Base-by-base conservation (phyloP, 345 rosid genomes). In the Rhodamnia argentea region DNA sequence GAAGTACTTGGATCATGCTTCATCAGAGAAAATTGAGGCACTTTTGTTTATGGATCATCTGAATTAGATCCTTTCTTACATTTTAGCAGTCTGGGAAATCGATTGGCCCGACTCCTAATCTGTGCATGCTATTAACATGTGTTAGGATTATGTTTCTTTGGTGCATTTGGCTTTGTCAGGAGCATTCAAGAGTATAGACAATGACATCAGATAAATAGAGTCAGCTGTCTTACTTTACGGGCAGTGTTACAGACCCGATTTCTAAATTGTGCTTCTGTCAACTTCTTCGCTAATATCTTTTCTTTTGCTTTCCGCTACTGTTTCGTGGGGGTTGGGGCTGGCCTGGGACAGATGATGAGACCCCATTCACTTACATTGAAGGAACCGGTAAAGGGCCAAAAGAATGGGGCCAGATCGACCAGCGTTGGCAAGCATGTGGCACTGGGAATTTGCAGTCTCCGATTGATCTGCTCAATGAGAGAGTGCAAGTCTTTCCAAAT, bases 371-470 rank as follows among this genome's bases (percentile, higher is more conserved):
- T 26, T 95, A 94, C 32, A 37, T 75, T 15, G 85, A 90, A 85
- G 90, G 86, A 15, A 88, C 85, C 4, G 90, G 85, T 0, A 93
- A 84, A 15, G 95, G 97, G 27, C 97, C 97, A 47, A 29, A 58
- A 6, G 70, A 76, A 47, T 94, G 98, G 98, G 91, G 95, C 14
- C 51, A 85, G 26, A 32, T 94, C 5, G 76, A 92, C 26, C 93
- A 92, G 1, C 37, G 87, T 1, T 96, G 99, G 98, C 24, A 78
- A 88, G 74, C 44, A 78, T 96, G 99, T 81, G 88, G 75, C 32
- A 83, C 64, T 1, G 98, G 98, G 83, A 91, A 86, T 29, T 74
- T 85, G 51, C 99, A 96, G 83, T 96, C 99, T 70, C 97, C 98
- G 0, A 92, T 94, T 55, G 97, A 95, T 89, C 82, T 95, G 53